These are phyloP conservation scores for Tricholoma flavovirens DNA, from an alignment of 768 basidiomycete genomes.

Conservation along the genomic window DNA sequence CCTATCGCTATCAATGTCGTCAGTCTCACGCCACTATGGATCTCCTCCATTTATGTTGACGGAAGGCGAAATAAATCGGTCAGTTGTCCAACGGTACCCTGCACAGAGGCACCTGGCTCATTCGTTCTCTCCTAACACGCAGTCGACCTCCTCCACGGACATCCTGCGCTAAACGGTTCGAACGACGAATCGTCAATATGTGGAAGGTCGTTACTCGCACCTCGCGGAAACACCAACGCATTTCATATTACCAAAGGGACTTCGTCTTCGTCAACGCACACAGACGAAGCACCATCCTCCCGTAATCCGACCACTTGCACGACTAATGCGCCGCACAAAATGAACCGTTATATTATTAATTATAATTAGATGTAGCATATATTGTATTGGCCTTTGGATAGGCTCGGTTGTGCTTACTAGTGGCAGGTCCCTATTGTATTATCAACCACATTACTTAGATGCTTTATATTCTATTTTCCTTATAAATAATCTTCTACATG, in stretches of 20 bases:
- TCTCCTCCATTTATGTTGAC: background rate
- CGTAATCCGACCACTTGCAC: constrained; percentile 10
- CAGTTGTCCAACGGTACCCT: background rate
- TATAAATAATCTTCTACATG: no score
- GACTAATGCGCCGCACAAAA: background rate
- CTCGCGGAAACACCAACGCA: constrained; percentile 45
- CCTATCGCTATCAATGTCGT: background rate
- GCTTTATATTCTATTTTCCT: no score
- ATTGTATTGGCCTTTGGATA: background rate
- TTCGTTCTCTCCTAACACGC: background rate
- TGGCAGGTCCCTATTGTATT: background rate
- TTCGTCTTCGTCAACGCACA: constrained; percentile 57
- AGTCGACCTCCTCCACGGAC: constrained; percentile 4
- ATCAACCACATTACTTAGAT: no score
- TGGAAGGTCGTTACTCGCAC: constrained; percentile 59
- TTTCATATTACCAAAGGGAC: constrained; percentile 50
- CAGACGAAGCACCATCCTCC: constrained; percentile 45
- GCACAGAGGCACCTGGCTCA: background rate
- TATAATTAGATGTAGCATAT: background rate
- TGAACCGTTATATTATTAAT: background rate
- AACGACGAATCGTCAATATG: constrained; percentile 51
- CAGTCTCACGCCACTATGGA: background rate
- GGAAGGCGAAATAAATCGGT: background rate
- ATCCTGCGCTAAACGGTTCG: constrained; percentile 40
- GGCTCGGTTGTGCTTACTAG: background rate